phyloP scores from a whole-genome alignment of 352 stramenopile species.

The Phytophthora pisi region DNA sequence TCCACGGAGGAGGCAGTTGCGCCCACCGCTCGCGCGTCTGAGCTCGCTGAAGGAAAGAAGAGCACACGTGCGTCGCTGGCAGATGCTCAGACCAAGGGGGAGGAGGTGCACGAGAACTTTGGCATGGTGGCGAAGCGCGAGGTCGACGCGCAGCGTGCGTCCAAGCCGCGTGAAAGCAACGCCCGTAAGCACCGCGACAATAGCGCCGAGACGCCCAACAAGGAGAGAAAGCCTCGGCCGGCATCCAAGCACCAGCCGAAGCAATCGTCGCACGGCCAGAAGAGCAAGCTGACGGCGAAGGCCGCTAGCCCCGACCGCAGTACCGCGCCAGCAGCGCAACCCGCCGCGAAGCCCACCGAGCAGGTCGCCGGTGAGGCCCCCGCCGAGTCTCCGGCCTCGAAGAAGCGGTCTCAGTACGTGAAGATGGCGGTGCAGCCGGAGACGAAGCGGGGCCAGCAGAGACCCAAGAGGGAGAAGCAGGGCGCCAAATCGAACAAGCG shows the following conservation, averaged over 20 bases:
- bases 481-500: constrained; percentile 5
- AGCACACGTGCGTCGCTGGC: neutral
- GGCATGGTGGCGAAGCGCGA: neutral
- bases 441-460: constrained; percentile 11
- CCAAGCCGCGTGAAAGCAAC: constrained; percentile 18
- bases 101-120: constrained; percentile 22
- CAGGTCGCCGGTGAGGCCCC: constrained; percentile 33
- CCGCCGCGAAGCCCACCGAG: constrained; percentile 9
- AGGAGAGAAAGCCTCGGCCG: constrained; percentile 17
- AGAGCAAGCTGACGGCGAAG: constrained; percentile 14
- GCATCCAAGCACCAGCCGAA: constrained; percentile 8
- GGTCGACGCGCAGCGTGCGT: constrained; percentile 6
- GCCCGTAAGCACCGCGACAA: constrained; percentile 1
- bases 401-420: constrained; percentile 4
- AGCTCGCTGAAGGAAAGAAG: constrained; percentile 15
- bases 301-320: neutral
- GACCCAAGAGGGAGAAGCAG: constrained; percentile 6
- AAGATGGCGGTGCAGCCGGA: neutral
- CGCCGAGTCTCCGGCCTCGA: constrained; percentile 10
- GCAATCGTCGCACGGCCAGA: constrained; percentile 1
- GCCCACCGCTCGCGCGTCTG: neutral
- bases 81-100: constrained; percentile 27
- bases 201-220: neutral
- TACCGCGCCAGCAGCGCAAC: neutral
- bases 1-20: constrained; percentile 10